phyloP scores from a whole-genome alignment of 2,329 filamentous ascomycete species.

The Colletotrichum tamarilloi region DNA sequence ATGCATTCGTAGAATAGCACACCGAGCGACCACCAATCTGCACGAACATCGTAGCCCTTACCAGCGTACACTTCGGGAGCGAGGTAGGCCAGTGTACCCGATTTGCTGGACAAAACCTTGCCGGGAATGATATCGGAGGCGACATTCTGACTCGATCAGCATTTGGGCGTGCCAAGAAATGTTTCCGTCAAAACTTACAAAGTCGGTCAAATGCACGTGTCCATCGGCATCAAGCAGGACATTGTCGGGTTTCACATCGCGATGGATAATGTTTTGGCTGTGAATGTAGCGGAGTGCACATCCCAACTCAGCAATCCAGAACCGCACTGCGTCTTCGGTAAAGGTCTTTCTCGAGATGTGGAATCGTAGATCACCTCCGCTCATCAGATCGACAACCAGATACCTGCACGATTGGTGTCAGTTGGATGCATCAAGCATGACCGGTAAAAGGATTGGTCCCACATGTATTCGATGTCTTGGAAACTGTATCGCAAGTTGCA shows the following conservation, averaged over 20 bases:
- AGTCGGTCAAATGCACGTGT: conserved; percentile 97
- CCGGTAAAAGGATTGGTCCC: conserved; percentile 49
- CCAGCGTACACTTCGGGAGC: conserved; percentile 95
- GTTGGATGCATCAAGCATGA: conserved; percentile 8
- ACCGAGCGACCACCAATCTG: conserved; percentile 98
- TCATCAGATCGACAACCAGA: conserved; percentile 98
- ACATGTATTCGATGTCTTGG: conserved; percentile 99
- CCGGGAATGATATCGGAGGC: conserved; percentile 90
- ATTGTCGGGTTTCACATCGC: conserved; percentile 93
- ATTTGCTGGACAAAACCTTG: conserved; percentile 91
- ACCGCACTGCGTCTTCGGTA: conserved; percentile 94
- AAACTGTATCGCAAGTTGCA: conserved; percentile 99
- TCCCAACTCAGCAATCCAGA: conserved; percentile 95
- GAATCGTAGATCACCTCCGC: conserved; percentile 93
- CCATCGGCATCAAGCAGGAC: conserved; percentile 88
- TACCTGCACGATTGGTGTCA: conserved; percentile 73
- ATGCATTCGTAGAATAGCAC: conserved; percentile 99
- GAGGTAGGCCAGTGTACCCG: conserved; percentile 93
- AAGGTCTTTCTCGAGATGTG: conserved; percentile 98
- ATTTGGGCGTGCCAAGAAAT: neutral
- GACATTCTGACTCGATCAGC: conserved; percentile 77
- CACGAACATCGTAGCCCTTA: conserved; percentile 87
- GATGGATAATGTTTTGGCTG: conserved; percentile 86
- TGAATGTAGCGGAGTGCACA: conserved; percentile 92
- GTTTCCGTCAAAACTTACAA: conserved; percentile 69